phyloP scores from a whole-genome alignment of 192 early-diverging fungal genomes.

The Phlyctochytrium arcticum region DNA sequence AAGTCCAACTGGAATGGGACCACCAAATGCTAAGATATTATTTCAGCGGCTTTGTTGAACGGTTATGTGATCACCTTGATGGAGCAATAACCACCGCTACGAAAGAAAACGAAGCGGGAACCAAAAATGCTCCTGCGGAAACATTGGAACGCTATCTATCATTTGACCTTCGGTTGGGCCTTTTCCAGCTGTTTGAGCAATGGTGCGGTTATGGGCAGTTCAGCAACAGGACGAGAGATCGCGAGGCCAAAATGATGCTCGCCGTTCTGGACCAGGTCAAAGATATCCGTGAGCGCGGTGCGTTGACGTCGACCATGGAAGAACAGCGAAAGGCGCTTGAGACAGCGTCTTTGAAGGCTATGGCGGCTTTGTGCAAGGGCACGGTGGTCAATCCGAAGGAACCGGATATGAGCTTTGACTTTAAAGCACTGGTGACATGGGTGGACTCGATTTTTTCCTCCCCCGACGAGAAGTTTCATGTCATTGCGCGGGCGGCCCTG shows the following conservation, averaged over 20 bases:
- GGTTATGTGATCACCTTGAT: constrained; percentile 68
- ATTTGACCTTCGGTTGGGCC: constrained; percentile 66
- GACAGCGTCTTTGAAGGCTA: constrained; percentile 75
- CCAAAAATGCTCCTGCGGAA: not conserved
- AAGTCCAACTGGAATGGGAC: constrained; percentile 81
- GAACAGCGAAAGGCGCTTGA: constrained; percentile 74
- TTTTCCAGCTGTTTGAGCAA: constrained; percentile 84
- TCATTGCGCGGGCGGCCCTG: constrained; percentile 54
- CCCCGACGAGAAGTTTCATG: constrained; percentile 37
- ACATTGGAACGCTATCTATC: constrained; percentile 47
- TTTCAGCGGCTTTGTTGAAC: constrained; percentile 85
- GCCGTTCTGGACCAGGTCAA: constrained; percentile 65
- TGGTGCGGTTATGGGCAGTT: constrained; percentile 87
- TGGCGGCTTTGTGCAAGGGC: constrained; percentile 77
- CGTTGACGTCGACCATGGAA: constrained; percentile 63
- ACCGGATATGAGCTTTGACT: constrained; percentile 28
- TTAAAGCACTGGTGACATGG: constrained; percentile 34
- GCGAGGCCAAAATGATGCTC: constrained; percentile 65
- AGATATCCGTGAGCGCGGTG: constrained; percentile 65
- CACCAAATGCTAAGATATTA: constrained; percentile 83
- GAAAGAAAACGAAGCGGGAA: not conserved
- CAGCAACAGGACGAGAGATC: constrained; percentile 49
- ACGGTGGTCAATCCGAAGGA: constrained; percentile 32
- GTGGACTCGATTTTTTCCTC: constrained; percentile 41
- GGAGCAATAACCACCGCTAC: not conserved